Conservation (phyloP, 768 basidiomycete genomes). For the Mycena epipterygia region DNA sequence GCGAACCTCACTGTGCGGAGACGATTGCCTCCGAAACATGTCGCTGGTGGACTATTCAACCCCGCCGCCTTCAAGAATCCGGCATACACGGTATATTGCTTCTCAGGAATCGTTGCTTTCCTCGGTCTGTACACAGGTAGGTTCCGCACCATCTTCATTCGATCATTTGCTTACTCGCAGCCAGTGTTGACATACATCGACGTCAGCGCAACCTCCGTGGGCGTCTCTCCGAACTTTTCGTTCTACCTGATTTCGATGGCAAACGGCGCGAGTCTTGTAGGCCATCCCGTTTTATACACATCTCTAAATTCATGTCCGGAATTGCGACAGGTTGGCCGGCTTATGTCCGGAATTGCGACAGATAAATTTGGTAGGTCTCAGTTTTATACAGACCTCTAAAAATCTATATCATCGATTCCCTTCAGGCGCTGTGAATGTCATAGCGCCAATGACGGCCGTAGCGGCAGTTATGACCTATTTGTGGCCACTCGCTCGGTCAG, state of each 20-base stretch:
- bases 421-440: constrained; percentile 75
- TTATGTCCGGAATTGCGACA: constrained; percentile 63
- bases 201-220: constrained; percentile 64
- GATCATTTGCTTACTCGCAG: constrained; percentile 37
- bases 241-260: constrained; percentile 80
- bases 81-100: constrained; percentile 70
- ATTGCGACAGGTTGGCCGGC: constrained; percentile 74
- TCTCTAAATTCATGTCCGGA: constrained; percentile 66
- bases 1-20: constrained; percentile 62
- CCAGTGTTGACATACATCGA: constrained; percentile 77
- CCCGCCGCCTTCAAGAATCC: constrained; percentile 51
- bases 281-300: too few relatives aligned
- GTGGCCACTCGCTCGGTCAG: constrained; percentile 75
- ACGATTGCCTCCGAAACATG: constrained; percentile 65
- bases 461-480: constrained; percentile 73
- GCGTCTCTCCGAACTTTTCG: constrained; percentile 64
- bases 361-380: constrained; percentile 66
- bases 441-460: constrained; percentile 70
- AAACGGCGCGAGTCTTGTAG: constrained; percentile 75
- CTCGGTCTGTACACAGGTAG: constrained; percentile 78
- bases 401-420: not conserved
- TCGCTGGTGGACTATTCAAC: constrained; percentile 69
- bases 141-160: constrained; percentile 18
- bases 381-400: not conserved
- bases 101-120: constrained; percentile 68